phyloP scores from a whole-genome alignment of 2,329 filamentous ascomycete genomes.

The Chaetothyriales sp. region DNA sequence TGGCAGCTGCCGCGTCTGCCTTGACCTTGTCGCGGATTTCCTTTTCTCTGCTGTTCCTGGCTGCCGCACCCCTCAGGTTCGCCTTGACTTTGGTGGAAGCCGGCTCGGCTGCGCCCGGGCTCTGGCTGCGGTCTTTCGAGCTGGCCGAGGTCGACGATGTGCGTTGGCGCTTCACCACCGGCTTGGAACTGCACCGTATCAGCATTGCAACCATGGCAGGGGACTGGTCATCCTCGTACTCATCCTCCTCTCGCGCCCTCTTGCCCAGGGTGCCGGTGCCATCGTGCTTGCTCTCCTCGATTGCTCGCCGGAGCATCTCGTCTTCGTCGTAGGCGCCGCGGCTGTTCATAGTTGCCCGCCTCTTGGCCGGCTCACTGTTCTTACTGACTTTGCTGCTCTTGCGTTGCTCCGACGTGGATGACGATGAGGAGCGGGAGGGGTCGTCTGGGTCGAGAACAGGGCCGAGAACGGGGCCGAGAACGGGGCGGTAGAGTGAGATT shows the following conservation, averaged over 20 bases:
- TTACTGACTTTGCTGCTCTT: conserved; percentile 29
- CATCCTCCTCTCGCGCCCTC: conserved; percentile 77
- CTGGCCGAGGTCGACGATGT: conserved; percentile 59
- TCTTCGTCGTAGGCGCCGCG: conserved; percentile 93
- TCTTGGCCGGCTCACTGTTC: conserved; percentile 53
- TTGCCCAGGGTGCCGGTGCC: conserved; percentile 56
- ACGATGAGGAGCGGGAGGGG: conserved; percentile 28
- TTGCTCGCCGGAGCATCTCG: conserved; percentile 71
- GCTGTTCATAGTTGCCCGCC: conserved; percentile 95
- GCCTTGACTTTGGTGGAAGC: conserved; percentile 23
- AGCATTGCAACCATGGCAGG: conserved; percentile 18
- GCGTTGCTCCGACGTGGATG: conserved; percentile 28
- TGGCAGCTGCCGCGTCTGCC: conserved; percentile 55
- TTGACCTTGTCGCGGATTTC: conserved; percentile 39
- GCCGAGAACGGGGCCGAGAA: conserved; percentile 43
- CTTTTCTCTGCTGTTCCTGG: conserved; percentile 40
- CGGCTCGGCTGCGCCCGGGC: conserved; percentile 42
- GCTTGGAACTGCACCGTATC: conserved; percentile 45
- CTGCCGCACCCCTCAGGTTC: conserved; percentile 44
- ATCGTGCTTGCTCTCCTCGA: conserved; percentile 70
- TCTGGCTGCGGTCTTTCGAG: conserved; percentile 34
- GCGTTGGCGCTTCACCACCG: conserved; percentile 65
- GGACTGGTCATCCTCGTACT: conserved; percentile 47
- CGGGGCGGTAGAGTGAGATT: conserved; percentile 51
- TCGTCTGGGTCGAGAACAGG: conserved; percentile 42